These are phyloP conservation scores for Tolypocladium tundrense DNA, from an alignment of 2,329 filamentous ascomycete species.

Conservation along the genomic window DNA sequence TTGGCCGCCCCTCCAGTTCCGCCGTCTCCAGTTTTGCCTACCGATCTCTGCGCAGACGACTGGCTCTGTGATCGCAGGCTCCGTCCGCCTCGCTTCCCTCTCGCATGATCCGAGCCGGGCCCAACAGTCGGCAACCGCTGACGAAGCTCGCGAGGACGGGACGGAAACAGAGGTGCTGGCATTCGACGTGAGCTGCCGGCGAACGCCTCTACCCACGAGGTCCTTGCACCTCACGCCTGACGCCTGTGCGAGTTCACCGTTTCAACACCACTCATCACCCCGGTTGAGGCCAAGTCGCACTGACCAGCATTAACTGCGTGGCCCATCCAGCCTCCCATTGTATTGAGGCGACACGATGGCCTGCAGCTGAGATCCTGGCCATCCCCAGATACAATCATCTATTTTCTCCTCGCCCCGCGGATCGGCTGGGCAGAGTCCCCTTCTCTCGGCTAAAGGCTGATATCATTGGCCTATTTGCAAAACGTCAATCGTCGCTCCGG, in stretches of 20 bases:
- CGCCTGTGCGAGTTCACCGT: background rate
- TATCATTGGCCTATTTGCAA: conserved; percentile 4
- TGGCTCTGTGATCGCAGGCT: background rate
- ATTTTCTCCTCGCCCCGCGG: conserved; percentile 1
- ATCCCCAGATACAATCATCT: conserved; percentile 1
- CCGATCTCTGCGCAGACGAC: background rate
- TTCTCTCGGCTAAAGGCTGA: conserved; percentile 3
- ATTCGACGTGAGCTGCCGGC: background rate
- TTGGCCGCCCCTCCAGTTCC: background rate
- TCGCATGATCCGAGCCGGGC: background rate
- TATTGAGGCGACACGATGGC: conserved; percentile 1
- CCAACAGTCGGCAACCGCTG: background rate
- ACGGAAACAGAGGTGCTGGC: background rate
- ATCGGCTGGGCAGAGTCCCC: conserved; percentile 1
- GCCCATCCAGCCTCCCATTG: background rate
- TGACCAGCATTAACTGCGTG: conserved; percentile 5
- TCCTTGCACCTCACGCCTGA: background rate
- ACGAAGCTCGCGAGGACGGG: background rate
- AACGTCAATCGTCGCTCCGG: background rate
- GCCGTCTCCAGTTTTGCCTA: background rate
- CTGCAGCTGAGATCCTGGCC: conserved; percentile 4
- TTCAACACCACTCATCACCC: conserved; percentile 1
- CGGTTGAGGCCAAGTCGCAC: conserved; percentile 7
- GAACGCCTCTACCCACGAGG: background rate
- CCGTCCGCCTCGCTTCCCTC: conserved; percentile 1